Evolutionary conservation across 73 alveolate genomes (phyloP), one percentile per base, ranked within the genome.

Genomic region (Breviolum minutum): DNA sequence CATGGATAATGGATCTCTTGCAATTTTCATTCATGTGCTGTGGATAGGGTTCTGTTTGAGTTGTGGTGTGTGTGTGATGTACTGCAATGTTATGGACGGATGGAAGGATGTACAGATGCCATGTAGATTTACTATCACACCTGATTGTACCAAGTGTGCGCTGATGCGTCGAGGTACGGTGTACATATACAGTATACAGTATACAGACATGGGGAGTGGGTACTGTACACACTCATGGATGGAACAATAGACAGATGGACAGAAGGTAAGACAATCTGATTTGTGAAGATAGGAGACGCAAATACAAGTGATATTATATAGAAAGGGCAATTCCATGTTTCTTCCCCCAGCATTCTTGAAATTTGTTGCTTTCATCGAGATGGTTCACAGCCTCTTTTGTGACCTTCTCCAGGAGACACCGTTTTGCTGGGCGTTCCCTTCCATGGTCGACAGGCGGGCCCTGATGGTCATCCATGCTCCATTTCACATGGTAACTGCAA

Each of bases 371-470:
- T 40, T 40, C 54, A 40, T 40, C 3, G 54, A 40, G 54, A 40
- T 14, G n/a, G 24, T 66, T 6, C 2, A 68, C 24, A 68, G 17
- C 77, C n/a, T n/a, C n/a, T n/a, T n/a, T n/a, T n/a, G n/a, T 40
- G 54, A 40, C 54, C 54, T 29, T 20, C 40, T 5, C 30, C 87
- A 79, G 91, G 91, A 54, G 91, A 82, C 62, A 82, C 91, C 0
- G 91, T 82, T 12, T 73, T 82, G 60, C 24, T 82, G 73, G 91
- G 73, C 62, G 91, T 82, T 30, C 91, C 91, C 62, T n/a, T 32
- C 40, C 27, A 30, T n/a, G 88, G 88, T 19, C 63, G 30, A 80
- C 88, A 77, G 87, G 87, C 63, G 61, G 63, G 63, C 81, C 4
- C 5, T 10, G 27, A 30, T 26, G 63, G 27, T 77, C 86, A 77